A percentile compares a stretch with the other conserved stretches of the same genome.
Conservation (phyloP, 1,139 yeast species). For the Lodderomyces orthopsilosis region DNA sequence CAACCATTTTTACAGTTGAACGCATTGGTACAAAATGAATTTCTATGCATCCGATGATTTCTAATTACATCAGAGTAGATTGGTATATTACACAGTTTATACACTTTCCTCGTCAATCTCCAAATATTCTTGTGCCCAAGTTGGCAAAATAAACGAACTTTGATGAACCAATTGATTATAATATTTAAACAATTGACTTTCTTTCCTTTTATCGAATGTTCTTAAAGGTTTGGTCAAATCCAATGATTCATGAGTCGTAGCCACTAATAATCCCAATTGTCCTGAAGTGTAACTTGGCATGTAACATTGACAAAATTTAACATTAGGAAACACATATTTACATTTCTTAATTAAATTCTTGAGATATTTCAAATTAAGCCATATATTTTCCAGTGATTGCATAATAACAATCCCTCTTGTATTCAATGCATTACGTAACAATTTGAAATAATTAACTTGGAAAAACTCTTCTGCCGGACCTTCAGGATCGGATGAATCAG, state of each 20-base stretch:
- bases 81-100: neutral
- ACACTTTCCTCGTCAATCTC: conserved; percentile 1
- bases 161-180: conserved; percentile 71
- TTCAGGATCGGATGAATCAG: conserved; percentile 96
- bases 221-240: conserved; percentile 59
- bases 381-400: conserved; percentile 89
- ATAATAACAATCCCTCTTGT: conserved; percentile 87
- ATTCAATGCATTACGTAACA: conserved; percentile 66
- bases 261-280: conserved; percentile 84
- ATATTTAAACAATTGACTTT: conserved; percentile 58
- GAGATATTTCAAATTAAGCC: conserved; percentile 78
- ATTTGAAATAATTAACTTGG: conserved; percentile 75
- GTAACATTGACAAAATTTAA: conserved; percentile 79
- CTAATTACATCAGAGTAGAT: too few species aligned
- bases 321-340: conserved; percentile 68
- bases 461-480: conserved; percentile 97
- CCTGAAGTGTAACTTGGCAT: conserved; percentile 98
- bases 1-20: neutral
- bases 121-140: conserved; percentile 60
- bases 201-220: conserved; percentile 39
- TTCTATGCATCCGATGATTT: too few species aligned
- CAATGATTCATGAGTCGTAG: conserved; percentile 57
- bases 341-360: conserved; percentile 60
- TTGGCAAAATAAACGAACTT: conserved; percentile 83
- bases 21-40: too few species aligned